Conservation (phyloP, 352 stramenopile species). For the Hyaloperonospora brassicae region DNA sequence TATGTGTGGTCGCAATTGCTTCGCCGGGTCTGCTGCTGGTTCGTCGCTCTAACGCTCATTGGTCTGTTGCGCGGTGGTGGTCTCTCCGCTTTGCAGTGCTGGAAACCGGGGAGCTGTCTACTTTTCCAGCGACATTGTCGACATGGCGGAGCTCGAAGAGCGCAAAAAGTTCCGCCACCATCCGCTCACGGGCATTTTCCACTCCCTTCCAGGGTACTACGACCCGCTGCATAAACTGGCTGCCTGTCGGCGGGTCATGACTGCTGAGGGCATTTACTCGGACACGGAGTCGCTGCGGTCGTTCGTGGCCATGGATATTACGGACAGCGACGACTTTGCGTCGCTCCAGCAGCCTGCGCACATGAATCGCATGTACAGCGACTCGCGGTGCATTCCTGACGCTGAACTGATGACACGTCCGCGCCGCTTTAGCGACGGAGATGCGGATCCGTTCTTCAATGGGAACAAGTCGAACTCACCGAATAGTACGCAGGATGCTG, state of each 20-base stretch:
- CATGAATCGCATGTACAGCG: constrained; percentile 67
- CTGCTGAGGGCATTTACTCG: constrained; percentile 48
- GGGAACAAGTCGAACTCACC: constrained; percentile 22
- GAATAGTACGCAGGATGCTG: constrained; percentile 17
- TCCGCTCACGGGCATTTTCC: constrained; percentile 82
- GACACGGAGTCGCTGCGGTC: constrained; percentile 72
- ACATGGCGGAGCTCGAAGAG: constrained; percentile 83
- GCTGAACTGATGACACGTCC: constrained; percentile 36
- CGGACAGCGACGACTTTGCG: constrained; percentile 49
- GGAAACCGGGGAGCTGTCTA: constrained; percentile 82
- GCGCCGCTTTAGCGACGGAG: constrained; percentile 75
- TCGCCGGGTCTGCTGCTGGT: constrained; percentile 1
- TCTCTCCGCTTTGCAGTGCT: constrained; percentile 28
- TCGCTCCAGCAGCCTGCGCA: constrained; percentile 46
- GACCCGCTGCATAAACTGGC: constrained; percentile 75
- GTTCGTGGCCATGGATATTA: constrained; percentile 71
- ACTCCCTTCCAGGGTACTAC: constrained; percentile 81
- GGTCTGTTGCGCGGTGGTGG: constrained; percentile 1
- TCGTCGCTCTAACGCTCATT: neutral
- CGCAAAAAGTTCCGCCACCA: constrained; percentile 86
- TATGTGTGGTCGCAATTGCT: too few species aligned
- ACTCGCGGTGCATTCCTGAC: constrained; percentile 41
- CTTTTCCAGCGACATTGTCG: constrained; percentile 83
- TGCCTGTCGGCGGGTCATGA: constrained; percentile 54
- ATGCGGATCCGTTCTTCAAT: constrained; percentile 64